phyloP scores from a whole-genome alignment of 208 protist species.

The Histomonas meleagridis region DNA sequence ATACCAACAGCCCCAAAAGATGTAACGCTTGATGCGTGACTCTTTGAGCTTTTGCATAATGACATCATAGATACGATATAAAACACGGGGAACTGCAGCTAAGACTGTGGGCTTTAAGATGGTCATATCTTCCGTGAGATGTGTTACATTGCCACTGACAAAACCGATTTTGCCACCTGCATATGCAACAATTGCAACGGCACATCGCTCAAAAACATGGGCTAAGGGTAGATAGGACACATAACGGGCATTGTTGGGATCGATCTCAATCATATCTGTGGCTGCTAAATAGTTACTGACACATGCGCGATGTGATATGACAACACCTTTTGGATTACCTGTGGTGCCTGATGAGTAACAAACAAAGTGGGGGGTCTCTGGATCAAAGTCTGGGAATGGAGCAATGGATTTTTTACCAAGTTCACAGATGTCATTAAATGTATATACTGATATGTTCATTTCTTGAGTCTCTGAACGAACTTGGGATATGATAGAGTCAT shows the following conservation, averaged over 20 bases:
- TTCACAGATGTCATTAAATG: neutral
- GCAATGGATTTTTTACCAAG: neutral
- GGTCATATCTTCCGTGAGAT: slow-evolving; percentile 59
- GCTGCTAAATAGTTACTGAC: neutral
- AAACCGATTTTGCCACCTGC: slow-evolving; percentile 54
- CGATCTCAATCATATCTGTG: neutral
- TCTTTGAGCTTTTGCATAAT: slow-evolving; percentile 53
- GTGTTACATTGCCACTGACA: slow-evolving; percentile 50
- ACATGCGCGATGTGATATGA: neutral
- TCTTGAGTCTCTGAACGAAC: too few relatives aligned
- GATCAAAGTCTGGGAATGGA: neutral
- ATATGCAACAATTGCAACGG: neutral
- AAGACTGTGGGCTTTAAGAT: slow-evolving; percentile 60
- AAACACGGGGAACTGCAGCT: slow-evolving; percentile 59
- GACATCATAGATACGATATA: slow-evolving; percentile 56
- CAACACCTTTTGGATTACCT: slow-evolving; percentile 37
- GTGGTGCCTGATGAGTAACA: slow-evolving; percentile 36
- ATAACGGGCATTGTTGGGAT: slow-evolving; percentile 37
- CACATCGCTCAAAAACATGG: slow-evolving; percentile 60
- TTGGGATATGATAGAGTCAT: neutral
- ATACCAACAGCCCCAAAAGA: slow-evolving; percentile 19
- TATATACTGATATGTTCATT: neutral
- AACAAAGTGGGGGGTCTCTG: neutral
- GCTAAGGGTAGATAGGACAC: slow-evolving; percentile 64
- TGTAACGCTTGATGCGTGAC: neutral